These are phyloP conservation scores for Phialophora expanda DNA, from an alignment of 2,329 filamentous ascomycete species.

Conservation along the genomic window DNA sequence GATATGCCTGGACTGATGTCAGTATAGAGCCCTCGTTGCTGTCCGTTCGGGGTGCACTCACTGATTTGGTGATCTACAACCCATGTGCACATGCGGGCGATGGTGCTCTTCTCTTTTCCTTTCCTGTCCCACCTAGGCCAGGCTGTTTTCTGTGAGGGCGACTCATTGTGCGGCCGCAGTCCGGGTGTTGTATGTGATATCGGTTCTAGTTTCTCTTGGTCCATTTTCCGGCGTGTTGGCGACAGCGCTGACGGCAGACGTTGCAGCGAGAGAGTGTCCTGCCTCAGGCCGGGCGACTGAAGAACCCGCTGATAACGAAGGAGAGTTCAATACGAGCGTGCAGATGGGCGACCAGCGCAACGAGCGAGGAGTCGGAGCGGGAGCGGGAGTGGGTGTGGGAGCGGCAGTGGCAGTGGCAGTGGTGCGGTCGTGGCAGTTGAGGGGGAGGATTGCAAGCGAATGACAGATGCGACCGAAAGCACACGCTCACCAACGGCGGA, in stretches of 20 bases:
- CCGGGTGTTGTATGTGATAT: conserved; percentile 11
- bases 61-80: conserved; percentile 41
- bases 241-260: conserved; percentile 10
- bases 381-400: conserved; percentile 4
- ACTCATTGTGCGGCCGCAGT: conserved; percentile 33
- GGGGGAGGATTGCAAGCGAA: conserved; percentile 25
- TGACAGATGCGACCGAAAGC: conserved; percentile 30
- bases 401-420: conserved; percentile 7
- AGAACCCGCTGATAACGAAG: conserved; percentile 13
- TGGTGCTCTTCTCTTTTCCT: conserved; percentile 39
- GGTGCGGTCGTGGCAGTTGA: neutral
- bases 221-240: conserved; percentile 7
- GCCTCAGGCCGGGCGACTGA: conserved; percentile 1
- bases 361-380: conserved; percentile 14
- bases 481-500: conserved; percentile 19
- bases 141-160: conserved; percentile 40
- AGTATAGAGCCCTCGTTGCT: neutral
- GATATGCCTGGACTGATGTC: conserved; percentile 68
- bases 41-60: conserved; percentile 23
- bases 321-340: neutral
- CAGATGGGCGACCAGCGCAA: conserved; percentile 35
- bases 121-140: conserved; percentile 38
- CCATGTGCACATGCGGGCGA: conserved; percentile 38
- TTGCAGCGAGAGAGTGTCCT: neutral
- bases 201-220: conserved; percentile 34